Evolutionary conservation across 805 yeast species (phyloP).

Genomic region (Scheffersomyces spartinae): DNA sequence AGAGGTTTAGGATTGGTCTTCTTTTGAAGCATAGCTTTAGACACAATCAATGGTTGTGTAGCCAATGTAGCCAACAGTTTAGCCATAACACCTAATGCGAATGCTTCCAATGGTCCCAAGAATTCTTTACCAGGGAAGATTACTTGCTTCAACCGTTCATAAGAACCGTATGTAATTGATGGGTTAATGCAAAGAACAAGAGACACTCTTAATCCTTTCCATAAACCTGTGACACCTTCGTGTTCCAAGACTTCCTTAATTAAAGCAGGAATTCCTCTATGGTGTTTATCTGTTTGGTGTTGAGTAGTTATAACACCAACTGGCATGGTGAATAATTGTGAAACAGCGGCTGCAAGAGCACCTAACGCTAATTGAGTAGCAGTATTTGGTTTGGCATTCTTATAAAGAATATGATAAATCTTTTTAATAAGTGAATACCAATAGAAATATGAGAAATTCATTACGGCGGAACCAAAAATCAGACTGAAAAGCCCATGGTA

Average conservation of each 20-base stretch:
- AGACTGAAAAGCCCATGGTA: conserved; percentile 65
- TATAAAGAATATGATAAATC: conserved; percentile 32
- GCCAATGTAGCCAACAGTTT: conserved; percentile 69
- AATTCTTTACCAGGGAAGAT: conserved; percentile 31
- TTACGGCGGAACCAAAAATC: conserved; percentile 59
- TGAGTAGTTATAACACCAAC: conserved; percentile 59
- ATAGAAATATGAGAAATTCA: conserved; percentile 75
- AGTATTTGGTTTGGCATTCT: conserved; percentile 36
- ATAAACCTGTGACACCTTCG: conserved; percentile 61
- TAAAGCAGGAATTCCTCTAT: conserved; percentile 15
- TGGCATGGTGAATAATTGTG: conserved; percentile 76
- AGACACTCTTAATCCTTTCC: conserved; percentile 79
- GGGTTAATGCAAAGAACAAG: conserved; percentile 73
- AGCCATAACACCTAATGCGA: conserved; percentile 65
- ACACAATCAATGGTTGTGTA: conserved; percentile 78
- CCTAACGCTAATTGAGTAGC: conserved; percentile 63
- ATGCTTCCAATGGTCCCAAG: conserved; percentile 54
- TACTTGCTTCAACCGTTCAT: conserved; percentile 50
- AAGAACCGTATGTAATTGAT: conserved; percentile 76
- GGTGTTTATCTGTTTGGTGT: conserved; percentile 41
- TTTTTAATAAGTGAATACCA: conserved; percentile 72
- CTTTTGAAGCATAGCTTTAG: conserved; percentile 72
- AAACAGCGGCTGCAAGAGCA: conserved; percentile 71
- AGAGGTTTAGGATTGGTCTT: too few relatives aligned
- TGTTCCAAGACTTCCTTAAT: conserved; percentile 40